phyloP scores from a whole-genome alignment of 1,284 basidiomycete species.

The Salmacisia buchloeana region DNA sequence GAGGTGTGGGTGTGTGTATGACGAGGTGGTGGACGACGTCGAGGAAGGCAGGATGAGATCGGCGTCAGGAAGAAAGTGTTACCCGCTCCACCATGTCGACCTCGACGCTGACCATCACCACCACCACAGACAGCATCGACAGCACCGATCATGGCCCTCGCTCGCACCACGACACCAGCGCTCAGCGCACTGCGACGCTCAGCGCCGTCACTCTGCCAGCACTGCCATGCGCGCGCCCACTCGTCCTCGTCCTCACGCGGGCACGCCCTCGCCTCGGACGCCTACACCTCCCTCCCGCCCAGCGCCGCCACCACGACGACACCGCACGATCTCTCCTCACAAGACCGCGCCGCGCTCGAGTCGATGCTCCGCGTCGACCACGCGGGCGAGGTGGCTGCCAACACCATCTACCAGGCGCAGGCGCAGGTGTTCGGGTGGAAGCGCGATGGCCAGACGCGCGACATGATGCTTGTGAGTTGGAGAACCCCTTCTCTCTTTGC shows the following conservation, averaged over 20 bases:
- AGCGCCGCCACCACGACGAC: neutral
- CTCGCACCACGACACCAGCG: no score
- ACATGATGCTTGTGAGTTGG: slow-evolving; percentile 28
- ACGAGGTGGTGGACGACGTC: no score
- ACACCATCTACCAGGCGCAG: slow-evolving; percentile 49
- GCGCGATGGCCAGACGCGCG: slow-evolving; percentile 29
- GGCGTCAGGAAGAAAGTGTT: no score
- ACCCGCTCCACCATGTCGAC: no score
- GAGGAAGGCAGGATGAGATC: no score
- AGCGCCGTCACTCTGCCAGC: no score
- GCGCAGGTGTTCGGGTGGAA: slow-evolving; percentile 41
- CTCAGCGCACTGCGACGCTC: no score
- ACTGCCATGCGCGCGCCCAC: neutral
- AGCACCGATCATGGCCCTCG: no score
- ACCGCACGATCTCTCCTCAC: slow-evolving; percentile 16
- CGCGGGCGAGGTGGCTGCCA: slow-evolving; percentile 47
- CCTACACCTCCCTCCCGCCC: neutral
- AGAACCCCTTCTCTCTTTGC: neutral
- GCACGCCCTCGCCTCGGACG: slow-evolving; percentile 1
- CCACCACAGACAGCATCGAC: no score
- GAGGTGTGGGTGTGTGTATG: no score
- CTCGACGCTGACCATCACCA: no score
- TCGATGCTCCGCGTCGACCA: slow-evolving; percentile 49
- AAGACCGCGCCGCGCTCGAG: slow-evolving; percentile 26
- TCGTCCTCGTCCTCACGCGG: neutral